Percentiles rank a stretch among this genome's conserved stretches.
Conservation (phyloP, 148 eudicot genomes). For the Dianthus caryophyllus region DNA sequence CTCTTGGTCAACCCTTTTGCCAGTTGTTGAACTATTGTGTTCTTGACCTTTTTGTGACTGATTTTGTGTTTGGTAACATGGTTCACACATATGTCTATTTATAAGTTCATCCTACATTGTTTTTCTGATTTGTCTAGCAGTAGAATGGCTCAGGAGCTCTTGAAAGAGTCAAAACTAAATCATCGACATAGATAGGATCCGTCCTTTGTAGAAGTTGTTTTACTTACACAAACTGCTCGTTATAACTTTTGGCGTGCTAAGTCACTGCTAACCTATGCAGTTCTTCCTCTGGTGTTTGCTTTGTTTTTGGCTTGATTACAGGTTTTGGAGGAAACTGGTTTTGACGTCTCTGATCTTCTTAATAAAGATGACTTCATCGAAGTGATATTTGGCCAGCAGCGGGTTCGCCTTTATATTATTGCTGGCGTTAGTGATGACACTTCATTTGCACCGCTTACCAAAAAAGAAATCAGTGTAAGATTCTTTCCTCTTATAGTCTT, state of each 20-base stretch:
- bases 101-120: background rate
- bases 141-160: background rate
- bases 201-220: background rate
- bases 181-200: background rate
- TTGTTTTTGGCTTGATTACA: constrained; percentile 30
- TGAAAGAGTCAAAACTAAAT: background rate
- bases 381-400: constrained; percentile 86
- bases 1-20: background rate
- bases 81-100: background rate
- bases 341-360: constrained; percentile 76
- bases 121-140: background rate
- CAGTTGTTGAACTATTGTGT: constrained; percentile 6
- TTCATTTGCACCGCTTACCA: constrained; percentile 84
- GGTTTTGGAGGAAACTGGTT: constrained; percentile 99
- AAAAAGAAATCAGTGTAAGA: constrained; percentile 93
- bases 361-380: constrained; percentile 86
- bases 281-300: constrained; percentile 3
- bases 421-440: constrained; percentile 87
- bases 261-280: background rate
- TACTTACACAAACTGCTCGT: background rate
- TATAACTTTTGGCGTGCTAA: background rate
- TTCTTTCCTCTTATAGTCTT: constrained; percentile 11
- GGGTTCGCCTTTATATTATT: constrained; percentile 90
- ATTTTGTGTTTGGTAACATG: background rate
- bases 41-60: background rate